A percentile compares a stretch with the other conserved stretches of the same genome.
Conservation (phyloP, 768 basidiomycete genomes). For the Imleria badia region DNA sequence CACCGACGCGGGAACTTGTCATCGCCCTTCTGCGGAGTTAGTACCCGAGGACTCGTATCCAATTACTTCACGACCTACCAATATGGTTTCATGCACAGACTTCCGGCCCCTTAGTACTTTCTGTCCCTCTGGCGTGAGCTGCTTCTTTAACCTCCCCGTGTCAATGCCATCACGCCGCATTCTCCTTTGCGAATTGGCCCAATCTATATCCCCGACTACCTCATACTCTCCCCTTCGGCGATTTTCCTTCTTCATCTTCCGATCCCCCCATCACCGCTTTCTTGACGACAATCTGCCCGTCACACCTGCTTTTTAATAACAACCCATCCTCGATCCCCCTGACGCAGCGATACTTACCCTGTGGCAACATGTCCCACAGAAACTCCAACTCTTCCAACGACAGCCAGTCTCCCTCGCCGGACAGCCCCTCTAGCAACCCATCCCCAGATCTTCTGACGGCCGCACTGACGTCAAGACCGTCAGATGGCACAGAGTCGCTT, state of each 20-base stretch:
- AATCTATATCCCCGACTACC: constrained; percentile 32
- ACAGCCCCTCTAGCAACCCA: constrained; percentile 41
- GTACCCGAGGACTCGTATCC: constrained; percentile 29
- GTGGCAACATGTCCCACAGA: constrained; percentile 47
- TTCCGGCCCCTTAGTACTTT: constrained; percentile 28
- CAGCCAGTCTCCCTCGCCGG: constrained; percentile 49
- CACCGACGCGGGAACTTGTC: constrained; percentile 28
- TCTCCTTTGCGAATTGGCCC: constrained; percentile 25
- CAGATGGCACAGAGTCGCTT: constrained; percentile 34
- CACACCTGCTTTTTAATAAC: constrained; percentile 25
- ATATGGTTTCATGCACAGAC: constrained; percentile 35
- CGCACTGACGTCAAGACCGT: constrained; percentile 36
- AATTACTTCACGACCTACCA: constrained; percentile 33
- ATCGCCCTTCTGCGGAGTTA: constrained; percentile 34
- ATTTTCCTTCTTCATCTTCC: constrained; percentile 27
- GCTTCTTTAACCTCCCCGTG: constrained; percentile 33
- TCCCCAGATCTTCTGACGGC: constrained; percentile 44
- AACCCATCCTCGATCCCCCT: constrained; percentile 26
- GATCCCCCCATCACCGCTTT: constrained; percentile 30
- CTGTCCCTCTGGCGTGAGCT: constrained; percentile 14
- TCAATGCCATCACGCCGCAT: constrained; percentile 32
- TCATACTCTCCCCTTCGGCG: constrained; percentile 21
- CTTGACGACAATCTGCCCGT: constrained; percentile 19
- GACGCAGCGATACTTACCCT: constrained; percentile 18
- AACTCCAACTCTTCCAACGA: constrained; percentile 48